Percentiles rank a stretch among this genome's conserved stretches.
phyloP scores from a whole-genome alignment of 208 protist genomes.

The Trypanosoma congolense region DNA sequence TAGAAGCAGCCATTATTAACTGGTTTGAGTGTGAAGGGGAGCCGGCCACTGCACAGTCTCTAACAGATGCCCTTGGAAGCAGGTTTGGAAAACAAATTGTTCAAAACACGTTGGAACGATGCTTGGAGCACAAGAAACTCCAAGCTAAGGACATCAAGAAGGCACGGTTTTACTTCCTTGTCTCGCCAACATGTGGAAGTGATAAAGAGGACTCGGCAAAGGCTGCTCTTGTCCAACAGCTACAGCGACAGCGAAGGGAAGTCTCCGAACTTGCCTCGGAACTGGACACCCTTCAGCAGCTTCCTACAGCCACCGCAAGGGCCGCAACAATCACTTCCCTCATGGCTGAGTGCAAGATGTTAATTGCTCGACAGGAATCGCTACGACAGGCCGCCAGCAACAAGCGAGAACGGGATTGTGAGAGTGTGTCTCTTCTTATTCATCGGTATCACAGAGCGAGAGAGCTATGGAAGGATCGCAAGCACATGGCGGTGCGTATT shows the following conservation, averaged over 20 bases:
- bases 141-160: slow-evolving; percentile 80
- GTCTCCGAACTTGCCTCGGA: slow-evolving; percentile 13
- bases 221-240: slow-evolving; percentile 14
- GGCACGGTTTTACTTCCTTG: slow-evolving; percentile 65
- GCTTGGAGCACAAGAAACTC: slow-evolving; percentile 39
- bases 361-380: slow-evolving; percentile 9
- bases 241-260: slow-evolving; percentile 3
- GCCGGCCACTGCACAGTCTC: slow-evolving; percentile 69
- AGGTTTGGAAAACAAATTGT: slow-evolving; percentile 66
- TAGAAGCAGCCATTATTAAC: slow-evolving; percentile 42
- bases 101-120: slow-evolving; percentile 65
- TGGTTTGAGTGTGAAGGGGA: slow-evolving; percentile 86
- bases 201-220: slow-evolving; percentile 16
- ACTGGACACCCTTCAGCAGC: slow-evolving; percentile 9
- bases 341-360: slow-evolving; percentile 4
- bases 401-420: slow-evolving; percentile 8
- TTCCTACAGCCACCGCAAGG: slow-evolving; percentile 5
- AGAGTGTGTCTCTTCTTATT: slow-evolving; percentile 19
- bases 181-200: background rate
- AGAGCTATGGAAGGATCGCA: slow-evolving; percentile 60
- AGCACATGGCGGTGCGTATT: slow-evolving; percentile 56
- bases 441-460: slow-evolving; percentile 46
- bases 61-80: slow-evolving; percentile 84
- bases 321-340: background rate
- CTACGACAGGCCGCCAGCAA: slow-evolving; percentile 2